Evolutionary conservation across 1,284 basidiomycete species (phyloP).

Genomic region (Tilletiopsis washingtonensis): DNA sequence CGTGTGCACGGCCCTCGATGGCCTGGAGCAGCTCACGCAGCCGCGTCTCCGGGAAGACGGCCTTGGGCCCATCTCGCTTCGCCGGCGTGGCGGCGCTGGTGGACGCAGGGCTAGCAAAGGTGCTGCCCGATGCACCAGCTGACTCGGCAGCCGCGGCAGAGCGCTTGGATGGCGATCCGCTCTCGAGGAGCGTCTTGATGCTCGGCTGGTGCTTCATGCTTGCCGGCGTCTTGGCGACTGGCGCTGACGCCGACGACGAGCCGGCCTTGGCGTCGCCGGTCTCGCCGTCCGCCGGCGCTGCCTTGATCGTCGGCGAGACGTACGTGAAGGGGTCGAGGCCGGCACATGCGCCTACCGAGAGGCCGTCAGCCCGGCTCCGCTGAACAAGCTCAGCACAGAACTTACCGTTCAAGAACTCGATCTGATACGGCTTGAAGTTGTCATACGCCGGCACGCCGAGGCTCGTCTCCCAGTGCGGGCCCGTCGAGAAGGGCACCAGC

Average conservation of each 20-base stretch:
- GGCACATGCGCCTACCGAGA: background rate
- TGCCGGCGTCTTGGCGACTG: too few species aligned
- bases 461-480: constrained; percentile 39
- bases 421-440: constrained; percentile 32
- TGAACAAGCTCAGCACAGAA: background rate
- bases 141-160: background rate
- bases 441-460: constrained; percentile 26
- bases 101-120: background rate
- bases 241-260: background rate
- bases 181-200: too few species aligned
- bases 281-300: background rate
- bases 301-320: background rate
- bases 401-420: constrained; percentile 37
- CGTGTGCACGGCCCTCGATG: constrained; percentile 12
- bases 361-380: background rate
- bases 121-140: background rate
- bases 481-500: constrained; percentile 38
- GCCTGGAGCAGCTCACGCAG: constrained; percentile 1
- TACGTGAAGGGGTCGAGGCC: constrained; percentile 15
- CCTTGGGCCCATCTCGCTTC: background rate
- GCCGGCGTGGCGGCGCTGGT: background rate
- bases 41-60: constrained; percentile 6
- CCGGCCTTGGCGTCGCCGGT: background rate
- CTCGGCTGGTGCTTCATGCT: too few species aligned
- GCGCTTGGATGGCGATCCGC: too few species aligned